Evolutionary conservation across 2,329 filamentous ascomycete genomes (phyloP), one percentile per base, ranked within the genome.

Genomic region (Ascochyta pisi): DNA sequence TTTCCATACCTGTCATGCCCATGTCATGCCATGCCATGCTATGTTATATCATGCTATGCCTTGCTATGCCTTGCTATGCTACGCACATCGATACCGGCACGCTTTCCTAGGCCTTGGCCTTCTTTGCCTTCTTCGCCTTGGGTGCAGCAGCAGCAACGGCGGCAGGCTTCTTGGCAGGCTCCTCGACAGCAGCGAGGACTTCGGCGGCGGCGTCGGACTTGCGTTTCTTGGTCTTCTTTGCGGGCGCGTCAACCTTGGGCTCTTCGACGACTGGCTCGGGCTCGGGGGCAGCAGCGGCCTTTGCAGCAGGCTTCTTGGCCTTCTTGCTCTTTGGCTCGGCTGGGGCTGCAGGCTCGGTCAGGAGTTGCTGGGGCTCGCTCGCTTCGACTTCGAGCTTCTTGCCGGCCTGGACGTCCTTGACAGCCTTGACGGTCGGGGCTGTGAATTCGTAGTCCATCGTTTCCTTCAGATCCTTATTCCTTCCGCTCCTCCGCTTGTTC

Each of bases 371-470:
- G 23, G 71, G 57, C 46, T 67, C 65, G 13, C 50, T 64, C 23
- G 66, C 63, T 42, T 71, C 67, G 4, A 69, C 40, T 16, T 63
- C 63, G 31, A 61, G 61, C 3, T 55, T 61, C 35, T 37, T 43
- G 22, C 12, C 33, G 26, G 48, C 23, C n/a, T 67, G 69, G 13
- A 75, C 67, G 15, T 67, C 60, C 22, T 84, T 81, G 6, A 86
- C 83, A 31, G 77, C 76, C 81, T 91, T 96, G 64, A 96, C 78
- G 63, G 82, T 79, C 0, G 92, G 91, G 22, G 86, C 84, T 47
- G 91, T 85, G 69, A 92, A 93, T 58, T 95, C 88, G 76, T 99
- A 98, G 9, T 90, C 94, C 57, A 96, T 78, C 56, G 96, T 77
- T 38, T 83, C 86, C 82, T 91, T 88, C 63, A 97, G 79, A 79